Evolutionary conservation across 1,139 yeast genomes (phyloP), one percentile per base, ranked within the genome.

Genomic region (Martiniozyma asiatica): DNA sequence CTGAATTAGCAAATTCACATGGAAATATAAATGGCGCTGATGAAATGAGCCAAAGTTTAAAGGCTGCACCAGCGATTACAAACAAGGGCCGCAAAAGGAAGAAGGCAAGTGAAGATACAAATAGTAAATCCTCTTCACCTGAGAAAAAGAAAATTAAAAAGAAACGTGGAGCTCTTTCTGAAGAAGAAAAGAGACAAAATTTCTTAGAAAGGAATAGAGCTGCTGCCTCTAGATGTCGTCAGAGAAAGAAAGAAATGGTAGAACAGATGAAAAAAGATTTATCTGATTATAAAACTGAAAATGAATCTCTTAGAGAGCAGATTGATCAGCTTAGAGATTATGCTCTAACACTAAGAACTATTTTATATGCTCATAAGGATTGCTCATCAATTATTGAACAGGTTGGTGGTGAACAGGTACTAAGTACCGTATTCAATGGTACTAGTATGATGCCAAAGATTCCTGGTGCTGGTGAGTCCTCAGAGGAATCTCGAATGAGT

Each of bases 201-300:
- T 89, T 89, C 45, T 58, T 89, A 42, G 87, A 76, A 47, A 56
- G 87, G 43, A 77, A 77, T 44, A 56, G 84, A 41, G 61, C 77
- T 13, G 89, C 89, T 1, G 87, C 87, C 0, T 71, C 79, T 9
- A 77, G 75, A 45, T 78, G 89, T 58, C 60, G 89, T 43, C 82
- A 75, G 47, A 59, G 87, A 25, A 78, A 77, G 56, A 89, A 92
- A 58, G 87, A 82, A 50, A 78, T 81, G 63, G 68, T 84, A 25
- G 76, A 72, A 36, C 79, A 77, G 42, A 76, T 89, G 70, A 94
- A 87, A 51, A 73, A 67, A 28, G 93, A 85, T 49, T 63, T 68
- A 53, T 65, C 64, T 20, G 76, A 69, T 44, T 82, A 74, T 51
- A 67, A 82, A 14, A 54, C 65, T 10, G 92, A 87, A 35, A 85